Evolutionary conservation across 495 filamentous ascomycete species (phyloP).

Genomic region (Immersiella caudata): DNA sequence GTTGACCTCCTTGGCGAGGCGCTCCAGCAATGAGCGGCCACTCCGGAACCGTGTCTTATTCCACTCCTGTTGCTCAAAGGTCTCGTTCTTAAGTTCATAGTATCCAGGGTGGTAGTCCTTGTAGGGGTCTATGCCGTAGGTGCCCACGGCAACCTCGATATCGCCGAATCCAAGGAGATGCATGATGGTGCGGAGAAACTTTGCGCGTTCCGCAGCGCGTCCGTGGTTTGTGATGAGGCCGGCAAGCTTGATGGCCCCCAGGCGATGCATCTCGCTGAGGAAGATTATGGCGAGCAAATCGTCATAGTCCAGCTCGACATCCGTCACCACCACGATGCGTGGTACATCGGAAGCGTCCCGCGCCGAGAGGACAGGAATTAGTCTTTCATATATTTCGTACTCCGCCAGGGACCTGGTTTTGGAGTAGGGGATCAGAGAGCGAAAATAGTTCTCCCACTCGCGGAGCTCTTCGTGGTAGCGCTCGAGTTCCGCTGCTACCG

Average conservation of each 20-base stretch:
- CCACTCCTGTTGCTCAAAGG: slow-evolving; percentile 14
- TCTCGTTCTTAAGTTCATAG: slow-evolving; percentile 27
- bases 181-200: slow-evolving; percentile 23
- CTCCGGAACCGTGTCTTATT: background rate
- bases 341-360: slow-evolving; percentile 21
- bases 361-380: slow-evolving; percentile 6
- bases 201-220: slow-evolving; percentile 15
- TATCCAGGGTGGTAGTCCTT: background rate
- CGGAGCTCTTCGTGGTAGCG: background rate
- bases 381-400: slow-evolving; percentile 11
- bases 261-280: slow-evolving; percentile 30
- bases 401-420: background rate
- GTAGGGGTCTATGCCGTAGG: slow-evolving; percentile 1
- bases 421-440: slow-evolving; percentile 4
- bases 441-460: background rate
- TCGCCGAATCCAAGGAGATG: slow-evolving; percentile 12
- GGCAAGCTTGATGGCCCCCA: slow-evolving; percentile 25
- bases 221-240: slow-evolving; percentile 28
- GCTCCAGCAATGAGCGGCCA: background rate
- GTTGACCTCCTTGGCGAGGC: slow-evolving; percentile 9
- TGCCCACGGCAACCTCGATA: slow-evolving; percentile 21
- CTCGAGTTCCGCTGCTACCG: no score
- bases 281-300: slow-evolving; percentile 30
- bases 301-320: slow-evolving; percentile 31
- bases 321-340: slow-evolving; percentile 25